Conservation (phyloP, 139 green algal genomes). For the Gonium pectorale region DNA sequence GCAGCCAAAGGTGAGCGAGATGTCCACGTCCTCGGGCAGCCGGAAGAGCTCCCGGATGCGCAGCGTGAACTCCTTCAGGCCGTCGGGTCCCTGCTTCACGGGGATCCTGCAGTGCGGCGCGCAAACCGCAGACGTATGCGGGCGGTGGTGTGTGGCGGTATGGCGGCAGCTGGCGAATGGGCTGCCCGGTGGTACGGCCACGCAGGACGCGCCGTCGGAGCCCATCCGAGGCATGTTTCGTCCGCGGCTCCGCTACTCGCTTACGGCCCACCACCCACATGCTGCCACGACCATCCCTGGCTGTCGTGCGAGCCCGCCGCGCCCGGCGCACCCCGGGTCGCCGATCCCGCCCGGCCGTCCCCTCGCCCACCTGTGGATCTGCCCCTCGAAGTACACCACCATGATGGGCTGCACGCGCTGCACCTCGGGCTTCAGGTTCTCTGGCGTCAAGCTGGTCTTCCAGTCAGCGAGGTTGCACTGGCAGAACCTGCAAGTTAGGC, state of each 20-base stretch:
- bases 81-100: slow-evolving; percentile 68
- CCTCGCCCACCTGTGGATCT: slow-evolving; percentile 64
- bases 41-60: slow-evolving; percentile 67
- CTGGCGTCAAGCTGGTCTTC: slow-evolving; percentile 68
- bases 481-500: slow-evolving; percentile 73
- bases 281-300: too few species aligned
- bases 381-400: slow-evolving; percentile 77
- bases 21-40: slow-evolving; percentile 75
- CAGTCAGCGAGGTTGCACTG: slow-evolving; percentile 65
- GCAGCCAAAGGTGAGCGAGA: slow-evolving; percentile 76
- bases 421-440: slow-evolving; percentile 66
- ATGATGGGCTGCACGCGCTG: slow-evolving; percentile 75
- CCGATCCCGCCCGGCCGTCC: too few species aligned
- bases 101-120: slow-evolving; percentile 73
- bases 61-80: slow-evolving; percentile 67
- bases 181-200: too few species aligned
- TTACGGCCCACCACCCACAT: too few species aligned
- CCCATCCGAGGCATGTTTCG: too few species aligned
- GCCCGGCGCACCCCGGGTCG: too few species aligned
- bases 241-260: too few species aligned
- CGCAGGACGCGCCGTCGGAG: too few species aligned
- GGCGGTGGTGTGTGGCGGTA: too few species aligned
- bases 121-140: too few species aligned
- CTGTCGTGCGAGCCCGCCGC: too few species aligned
- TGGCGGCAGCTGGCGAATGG: too few species aligned